Percentiles rank a stretch among this genome's conserved stretches.
These are phyloP conservation scores for Penicillium sp. DNA, from an alignment of 2,329 filamentous ascomycete genomes.

Conservation along the genomic window DNA sequence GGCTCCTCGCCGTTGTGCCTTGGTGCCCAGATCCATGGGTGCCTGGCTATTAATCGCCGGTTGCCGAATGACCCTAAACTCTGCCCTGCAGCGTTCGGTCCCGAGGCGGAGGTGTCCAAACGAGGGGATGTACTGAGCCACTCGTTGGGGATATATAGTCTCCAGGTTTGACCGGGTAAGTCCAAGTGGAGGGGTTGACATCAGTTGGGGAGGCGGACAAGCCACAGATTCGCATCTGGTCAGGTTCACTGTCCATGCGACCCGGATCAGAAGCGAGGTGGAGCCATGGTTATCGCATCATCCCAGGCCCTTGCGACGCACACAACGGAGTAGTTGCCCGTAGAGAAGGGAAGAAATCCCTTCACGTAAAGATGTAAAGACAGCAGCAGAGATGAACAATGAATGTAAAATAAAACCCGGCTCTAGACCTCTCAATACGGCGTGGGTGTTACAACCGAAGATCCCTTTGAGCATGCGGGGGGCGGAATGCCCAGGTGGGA, in stretches of 20 bases:
- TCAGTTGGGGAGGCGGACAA: background rate
- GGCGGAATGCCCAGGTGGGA: slow-evolving; percentile 29
- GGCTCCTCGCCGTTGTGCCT: background rate
- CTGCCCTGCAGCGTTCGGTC: slow-evolving; percentile 18
- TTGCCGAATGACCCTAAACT: slow-evolving; percentile 15
- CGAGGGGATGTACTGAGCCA: no score
- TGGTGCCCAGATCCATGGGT: slow-evolving; percentile 16
- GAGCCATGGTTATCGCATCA: slow-evolving; percentile 30
- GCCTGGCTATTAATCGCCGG: slow-evolving; percentile 11
- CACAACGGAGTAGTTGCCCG: no score
- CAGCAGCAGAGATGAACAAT: no score
- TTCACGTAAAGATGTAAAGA: no score
- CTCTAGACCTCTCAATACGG: slow-evolving; percentile 4
- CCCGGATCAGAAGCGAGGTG: slow-evolving; percentile 24
- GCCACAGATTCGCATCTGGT: slow-evolving; percentile 4
- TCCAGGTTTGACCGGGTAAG: background rate
- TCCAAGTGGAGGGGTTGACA: slow-evolving; percentile 3
- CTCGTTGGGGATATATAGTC: background rate
- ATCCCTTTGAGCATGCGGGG: no score
- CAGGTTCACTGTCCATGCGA: slow-evolving; percentile 10
- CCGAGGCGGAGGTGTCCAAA: background rate
- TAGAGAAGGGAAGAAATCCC: background rate
- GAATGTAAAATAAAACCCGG: slow-evolving; percentile 7
- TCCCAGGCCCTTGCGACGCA: slow-evolving; percentile 12
- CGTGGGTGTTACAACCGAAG: slow-evolving; percentile 22